Conservation (phyloP, 768 basidiomycete genomes). For the Tylopilus sp. region DNA sequence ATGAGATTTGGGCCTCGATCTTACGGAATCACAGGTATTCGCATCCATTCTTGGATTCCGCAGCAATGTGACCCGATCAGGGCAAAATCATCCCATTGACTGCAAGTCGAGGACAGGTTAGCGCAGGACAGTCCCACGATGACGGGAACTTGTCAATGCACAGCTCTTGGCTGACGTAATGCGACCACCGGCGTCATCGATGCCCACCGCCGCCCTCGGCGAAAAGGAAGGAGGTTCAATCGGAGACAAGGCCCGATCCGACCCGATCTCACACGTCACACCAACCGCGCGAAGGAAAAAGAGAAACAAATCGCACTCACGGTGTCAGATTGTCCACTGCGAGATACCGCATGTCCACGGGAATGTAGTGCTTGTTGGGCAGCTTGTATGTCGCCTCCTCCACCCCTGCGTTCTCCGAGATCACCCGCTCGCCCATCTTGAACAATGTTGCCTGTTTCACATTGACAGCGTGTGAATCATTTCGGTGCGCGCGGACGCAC, state of each 20-base stretch:
- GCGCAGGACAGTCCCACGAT: conserved; percentile 14
- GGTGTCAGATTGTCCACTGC: conserved; percentile 68
- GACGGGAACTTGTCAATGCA: conserved; percentile 2
- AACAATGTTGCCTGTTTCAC: conserved; percentile 76
- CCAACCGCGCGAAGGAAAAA: not conserved
- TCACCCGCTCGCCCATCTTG: conserved; percentile 78
- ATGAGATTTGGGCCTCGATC: conserved; percentile 15
- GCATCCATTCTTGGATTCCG: conserved; percentile 13
- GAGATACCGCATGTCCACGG: conserved; percentile 76
- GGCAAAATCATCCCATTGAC: not conserved
- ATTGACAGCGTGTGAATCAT: not conserved
- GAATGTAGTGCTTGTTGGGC: conserved; percentile 95
- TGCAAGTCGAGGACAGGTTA: not conserved
- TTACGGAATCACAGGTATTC: conserved; percentile 3
- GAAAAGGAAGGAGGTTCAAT: conserved; percentile 10
- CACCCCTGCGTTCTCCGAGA: conserved; percentile 62
- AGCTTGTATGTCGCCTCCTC: conserved; percentile 64
- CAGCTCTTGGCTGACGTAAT: conserved; percentile 20
- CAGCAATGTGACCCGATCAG: conserved; percentile 8
- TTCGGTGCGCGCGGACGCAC: conserved; percentile 35
- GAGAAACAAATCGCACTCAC: conserved; percentile 40
- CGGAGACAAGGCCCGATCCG: not conserved
- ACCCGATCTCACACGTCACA: conserved; percentile 22
- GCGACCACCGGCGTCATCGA: conserved; percentile 30
- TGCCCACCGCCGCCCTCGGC: conserved; percentile 15